Conservation (phyloP, 192 early-diverging fungal genomes). For the Backusella tarrabulga region DNA sequence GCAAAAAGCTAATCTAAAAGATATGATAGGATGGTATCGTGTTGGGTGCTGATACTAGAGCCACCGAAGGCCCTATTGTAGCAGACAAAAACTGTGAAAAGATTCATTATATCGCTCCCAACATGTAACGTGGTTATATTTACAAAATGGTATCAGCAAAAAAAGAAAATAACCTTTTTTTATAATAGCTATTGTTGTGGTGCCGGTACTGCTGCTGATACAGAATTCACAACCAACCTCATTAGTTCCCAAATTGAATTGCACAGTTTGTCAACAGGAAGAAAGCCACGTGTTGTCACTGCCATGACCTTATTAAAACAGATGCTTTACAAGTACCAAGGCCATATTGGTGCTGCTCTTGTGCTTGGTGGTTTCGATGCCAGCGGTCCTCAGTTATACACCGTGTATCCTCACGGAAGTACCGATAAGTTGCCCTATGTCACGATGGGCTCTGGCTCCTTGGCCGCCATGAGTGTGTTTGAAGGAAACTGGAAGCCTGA, state of each 20-base stretch:
- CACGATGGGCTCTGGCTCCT: slow-evolving; percentile 94
- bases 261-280: slow-evolving; percentile 86
- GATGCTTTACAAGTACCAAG: slow-evolving; percentile 95
- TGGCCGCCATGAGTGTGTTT: slow-evolving; percentile 96
- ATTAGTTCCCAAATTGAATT: slow-evolving; percentile 94
- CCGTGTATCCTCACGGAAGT: slow-evolving; percentile 91
- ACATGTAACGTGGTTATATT: slow-evolving; percentile 60
- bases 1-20: not conserved
- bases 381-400: slow-evolving; percentile 88
- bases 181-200: slow-evolving; percentile 79
- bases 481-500: slow-evolving; percentile 80
- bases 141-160: not conserved
- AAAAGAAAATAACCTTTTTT: not conserved
- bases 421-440: slow-evolving; percentile 96
- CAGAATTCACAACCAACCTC: slow-evolving; percentile 90
- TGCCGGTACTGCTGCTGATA: slow-evolving; percentile 99
- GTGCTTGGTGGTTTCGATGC: slow-evolving; percentile 93
- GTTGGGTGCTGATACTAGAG: slow-evolving; percentile 96
- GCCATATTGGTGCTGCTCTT: slow-evolving; percentile 92
- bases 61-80: slow-evolving; percentile 93
- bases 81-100: slow-evolving; percentile 99
- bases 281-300: slow-evolving; percentile 84
- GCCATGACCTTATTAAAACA: slow-evolving; percentile 98
- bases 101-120: slow-evolving; percentile 97
- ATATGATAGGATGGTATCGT: slow-evolving; percentile 77